Evolutionary conservation across 768 basidiomycete genomes (phyloP).

Genomic region (Leccinum fibrillosum): DNA sequence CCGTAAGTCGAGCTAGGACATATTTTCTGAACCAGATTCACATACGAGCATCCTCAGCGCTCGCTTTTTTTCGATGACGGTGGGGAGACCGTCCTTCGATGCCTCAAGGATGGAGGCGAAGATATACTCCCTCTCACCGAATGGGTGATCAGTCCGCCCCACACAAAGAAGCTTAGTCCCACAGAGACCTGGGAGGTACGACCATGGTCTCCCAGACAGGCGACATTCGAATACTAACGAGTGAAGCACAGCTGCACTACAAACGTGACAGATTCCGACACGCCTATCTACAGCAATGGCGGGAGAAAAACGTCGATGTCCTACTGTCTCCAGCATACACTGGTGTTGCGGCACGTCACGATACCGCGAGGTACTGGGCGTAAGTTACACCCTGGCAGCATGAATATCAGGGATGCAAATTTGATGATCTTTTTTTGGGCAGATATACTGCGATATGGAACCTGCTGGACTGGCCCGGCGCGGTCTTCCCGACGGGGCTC

Average conservation of each 20-base stretch:
- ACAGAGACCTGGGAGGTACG: constrained; percentile 31
- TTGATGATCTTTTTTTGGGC: not conserved
- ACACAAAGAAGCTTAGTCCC: constrained; percentile 23
- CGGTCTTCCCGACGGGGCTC: constrained; percentile 44
- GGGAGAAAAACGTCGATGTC: constrained; percentile 36
- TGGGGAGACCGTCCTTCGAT: constrained; percentile 25
- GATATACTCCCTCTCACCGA: constrained; percentile 33
- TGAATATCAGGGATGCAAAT: not conserved
- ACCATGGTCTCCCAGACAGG: not conserved
- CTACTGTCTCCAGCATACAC: constrained; percentile 37
- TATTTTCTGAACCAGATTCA: not conserved
- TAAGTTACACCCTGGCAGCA: not conserved
- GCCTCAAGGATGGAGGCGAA: constrained; percentile 31
- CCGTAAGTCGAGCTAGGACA: constrained; percentile 17
- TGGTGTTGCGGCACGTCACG: constrained; percentile 37
- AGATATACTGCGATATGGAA: constrained; percentile 45
- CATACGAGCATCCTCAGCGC: constrained; percentile 19
- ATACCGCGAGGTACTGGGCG: constrained; percentile 36
- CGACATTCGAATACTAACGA: not conserved
- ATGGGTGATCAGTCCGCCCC: constrained; percentile 34
- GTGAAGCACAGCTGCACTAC: constrained; percentile 20
- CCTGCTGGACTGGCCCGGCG: constrained; percentile 42
- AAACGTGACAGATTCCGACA: constrained; percentile 34
- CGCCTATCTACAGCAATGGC: constrained; percentile 37
- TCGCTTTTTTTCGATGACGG: constrained; percentile 40